Evolutionary conservation across 169 alveolate genomes (phyloP), one percentile per base, ranked within the genome.

Genomic region (Cryptosporidium ryanae): DNA sequence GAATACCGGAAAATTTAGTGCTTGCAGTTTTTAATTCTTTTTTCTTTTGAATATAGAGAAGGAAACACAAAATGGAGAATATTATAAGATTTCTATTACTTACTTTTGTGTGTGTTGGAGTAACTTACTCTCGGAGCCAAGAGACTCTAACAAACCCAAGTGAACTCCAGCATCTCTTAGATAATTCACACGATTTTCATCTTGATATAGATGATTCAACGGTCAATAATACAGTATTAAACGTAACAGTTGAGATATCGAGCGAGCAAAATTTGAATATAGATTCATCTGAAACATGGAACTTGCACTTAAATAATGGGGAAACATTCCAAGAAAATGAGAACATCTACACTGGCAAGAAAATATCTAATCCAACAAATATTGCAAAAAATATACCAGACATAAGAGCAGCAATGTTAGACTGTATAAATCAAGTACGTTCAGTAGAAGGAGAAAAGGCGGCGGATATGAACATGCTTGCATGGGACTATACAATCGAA

Each of bases 401-500:
- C 38, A 76, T 76, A 34, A 32, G 87, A 76, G 59, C 76, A 38
- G 23, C 76, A 12, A 76, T 76, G 29, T 48, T 76, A 15, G 59
- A 76, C 17, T 76, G 87, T 34, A 76, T 76, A 25, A 76, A 76
- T 44, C 68, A 55, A 15, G 44, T 76, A 34, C 57, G 87, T 43
- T 76, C 87, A 38, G 87, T 76, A 2, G 87, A 76, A 38, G 87
- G 65, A n/a, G 76, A 76, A 43, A 76, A 76, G 25, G 87, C 87
- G 12, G 87, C 87, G 63, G 29, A 76, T 59, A 76, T 76, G 87
- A 76, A 76, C 34, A 76, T 76, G 87, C 46, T 76, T 5, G 87
- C 71, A 43, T 76, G 87, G 87, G 87, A 76, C 49, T 76, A 76
- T 55, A 76, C 87, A 38, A 76, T 76, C n/a, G 87, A 76, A 21